Conservation (phyloP, 1,139 yeast species). For the Candida mesenterica region DNA sequence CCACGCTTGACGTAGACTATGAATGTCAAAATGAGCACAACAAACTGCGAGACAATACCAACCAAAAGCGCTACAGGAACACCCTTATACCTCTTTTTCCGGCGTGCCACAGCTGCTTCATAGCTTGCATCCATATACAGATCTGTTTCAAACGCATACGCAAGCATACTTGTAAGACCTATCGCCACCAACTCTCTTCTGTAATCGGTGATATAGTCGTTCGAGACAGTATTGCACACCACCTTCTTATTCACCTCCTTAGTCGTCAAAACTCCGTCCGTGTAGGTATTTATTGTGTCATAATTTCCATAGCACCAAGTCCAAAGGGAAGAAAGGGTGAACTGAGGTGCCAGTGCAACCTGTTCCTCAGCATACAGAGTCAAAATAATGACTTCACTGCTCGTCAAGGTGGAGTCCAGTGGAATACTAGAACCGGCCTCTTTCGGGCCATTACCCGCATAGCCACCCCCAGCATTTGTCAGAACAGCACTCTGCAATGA, state of each 20-base stretch:
- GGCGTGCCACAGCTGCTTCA: constrained; percentile 14
- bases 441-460: constrained; percentile 14
- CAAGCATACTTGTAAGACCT: constrained; percentile 45
- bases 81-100: constrained; percentile 20
- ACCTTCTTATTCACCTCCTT: background rate
- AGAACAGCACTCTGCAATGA: constrained; percentile 41
- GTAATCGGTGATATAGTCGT: constrained; percentile 40
- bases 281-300: constrained; percentile 9
- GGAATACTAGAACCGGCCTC: constrained; percentile 26
- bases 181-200: constrained; percentile 35
- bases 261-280: constrained; percentile 25
- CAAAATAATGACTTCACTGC: constrained; percentile 49
- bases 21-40: constrained; percentile 28
- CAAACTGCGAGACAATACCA: constrained; percentile 23
- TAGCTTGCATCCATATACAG: constrained; percentile 21
- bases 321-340: constrained; percentile 40
- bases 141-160: constrained; percentile 40
- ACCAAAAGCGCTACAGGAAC: constrained; percentile 27
- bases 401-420: constrained; percentile 41
- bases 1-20: constrained; percentile 37
- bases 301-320: constrained; percentile 50
- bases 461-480: constrained; percentile 13
- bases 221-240: background rate
- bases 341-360: constrained; percentile 53
- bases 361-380: constrained; percentile 47